These are phyloP conservation scores for Wickerhamomyces mucosus DNA, from an alignment of 805 yeast genomes.

Conservation along the genomic window DNA sequence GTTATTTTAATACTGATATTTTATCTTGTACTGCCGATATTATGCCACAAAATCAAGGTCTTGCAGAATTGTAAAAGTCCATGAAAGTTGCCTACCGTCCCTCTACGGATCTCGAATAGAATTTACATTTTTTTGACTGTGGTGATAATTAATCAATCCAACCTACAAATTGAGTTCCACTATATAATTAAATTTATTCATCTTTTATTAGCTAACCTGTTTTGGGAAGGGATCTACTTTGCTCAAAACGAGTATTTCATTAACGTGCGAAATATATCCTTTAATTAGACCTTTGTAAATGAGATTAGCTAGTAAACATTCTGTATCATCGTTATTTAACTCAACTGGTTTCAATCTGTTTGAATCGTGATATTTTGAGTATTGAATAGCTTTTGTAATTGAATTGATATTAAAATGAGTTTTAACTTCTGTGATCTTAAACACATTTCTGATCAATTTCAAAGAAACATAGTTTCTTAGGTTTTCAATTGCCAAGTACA, in stretches of 20 bases:
- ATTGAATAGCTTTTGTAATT: conserved; percentile 34
- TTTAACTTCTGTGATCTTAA: conserved; percentile 16
- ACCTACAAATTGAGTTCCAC: too few species aligned
- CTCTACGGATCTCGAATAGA: too few species aligned
- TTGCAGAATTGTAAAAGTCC: too few species aligned
- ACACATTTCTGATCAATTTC: conserved; percentile 35
- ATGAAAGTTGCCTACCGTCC: too few species aligned
- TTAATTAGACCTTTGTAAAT: conserved; percentile 53
- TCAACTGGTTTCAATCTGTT: conserved; percentile 8
- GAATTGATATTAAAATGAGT: conserved; percentile 29
- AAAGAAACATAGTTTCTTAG: conserved; percentile 41
- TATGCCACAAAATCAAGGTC: too few species aligned
- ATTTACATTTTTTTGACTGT: too few species aligned
- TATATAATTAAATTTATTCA: too few species aligned
- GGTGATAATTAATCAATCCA: too few species aligned
- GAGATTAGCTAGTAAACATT: conserved; percentile 58
- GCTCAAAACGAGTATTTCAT: conserved; percentile 65
- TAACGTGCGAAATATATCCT: conserved; percentile 76
- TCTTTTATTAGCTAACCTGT: too few species aligned
- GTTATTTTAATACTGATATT: too few species aligned
- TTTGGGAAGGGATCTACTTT: conserved; percentile 74
- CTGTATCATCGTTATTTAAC: conserved; percentile 40
- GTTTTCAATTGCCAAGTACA: conserved; percentile 50
- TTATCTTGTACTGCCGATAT: too few species aligned
- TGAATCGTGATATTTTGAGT: conserved; percentile 19